These are phyloP conservation scores for Climacium dendroides DNA, from an alignment of 225 moss, liverwort and hornwort genomes.

Conservation along the genomic window DNA sequence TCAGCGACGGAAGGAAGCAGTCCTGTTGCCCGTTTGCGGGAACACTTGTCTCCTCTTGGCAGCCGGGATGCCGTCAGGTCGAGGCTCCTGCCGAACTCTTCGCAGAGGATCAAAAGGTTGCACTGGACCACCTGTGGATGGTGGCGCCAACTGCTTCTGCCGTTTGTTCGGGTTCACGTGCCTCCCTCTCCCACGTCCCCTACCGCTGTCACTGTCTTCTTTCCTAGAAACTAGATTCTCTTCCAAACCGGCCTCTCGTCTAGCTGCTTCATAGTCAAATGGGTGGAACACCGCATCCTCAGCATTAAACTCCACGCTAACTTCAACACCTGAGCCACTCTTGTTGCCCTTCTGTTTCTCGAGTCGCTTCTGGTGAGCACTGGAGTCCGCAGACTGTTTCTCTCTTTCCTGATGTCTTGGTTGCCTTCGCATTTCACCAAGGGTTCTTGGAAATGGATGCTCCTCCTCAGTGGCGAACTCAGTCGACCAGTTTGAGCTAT, in stretches of 20 bases:
- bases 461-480: constrained; percentile 18
- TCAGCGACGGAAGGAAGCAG: constrained; percentile 53
- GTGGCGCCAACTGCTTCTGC: constrained; percentile 21
- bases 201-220: constrained; percentile 3
- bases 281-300: not conserved
- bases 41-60: constrained; percentile 85
- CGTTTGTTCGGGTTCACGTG: constrained; percentile 30
- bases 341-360: not conserved
- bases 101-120: constrained; percentile 72
- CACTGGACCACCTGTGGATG: constrained; percentile 15
- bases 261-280: constrained; percentile 42
- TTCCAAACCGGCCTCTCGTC: constrained; percentile 25
- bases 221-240: constrained; percentile 17
- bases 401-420: not conserved
- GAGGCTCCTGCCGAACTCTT: constrained; percentile 58
- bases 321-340: not conserved
- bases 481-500: not conserved
- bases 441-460: constrained; percentile 11
- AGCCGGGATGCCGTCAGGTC: constrained; percentile 61
- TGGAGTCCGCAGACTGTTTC: not conserved
- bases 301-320: not conserved
- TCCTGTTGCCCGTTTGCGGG: constrained; percentile 70
- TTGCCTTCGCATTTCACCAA: constrained; percentile 13
- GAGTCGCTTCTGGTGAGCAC: not conserved
- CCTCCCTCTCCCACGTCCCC: constrained; percentile 22